phyloP scores from a whole-genome alignment of 2,329 filamentous ascomycete species.

The Xylariaceae sp. region DNA sequence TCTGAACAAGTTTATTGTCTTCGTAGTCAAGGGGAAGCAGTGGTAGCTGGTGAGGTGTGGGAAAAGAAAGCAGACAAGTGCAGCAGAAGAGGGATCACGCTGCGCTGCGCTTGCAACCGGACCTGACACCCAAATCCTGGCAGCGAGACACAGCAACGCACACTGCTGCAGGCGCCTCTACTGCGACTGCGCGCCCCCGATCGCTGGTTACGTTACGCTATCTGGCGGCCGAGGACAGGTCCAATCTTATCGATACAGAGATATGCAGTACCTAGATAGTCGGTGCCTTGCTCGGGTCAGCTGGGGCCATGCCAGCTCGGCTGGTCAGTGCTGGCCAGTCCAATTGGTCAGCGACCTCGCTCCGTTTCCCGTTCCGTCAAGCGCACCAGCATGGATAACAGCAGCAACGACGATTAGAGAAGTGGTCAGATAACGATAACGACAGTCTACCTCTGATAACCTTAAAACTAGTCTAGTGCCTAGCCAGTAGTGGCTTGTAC shows the following conservation, averaged over 20 bases:
- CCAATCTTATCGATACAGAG: constrained; percentile 26
- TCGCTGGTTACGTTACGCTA: constrained; percentile 24
- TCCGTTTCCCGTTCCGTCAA: too few relatives aligned
- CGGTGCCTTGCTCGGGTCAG: too few relatives aligned
- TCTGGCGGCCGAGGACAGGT: constrained; percentile 23
- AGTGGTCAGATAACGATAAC: too few relatives aligned
- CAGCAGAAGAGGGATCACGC: constrained; percentile 21
- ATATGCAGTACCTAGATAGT: too few relatives aligned
- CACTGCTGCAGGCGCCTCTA: constrained; percentile 16
- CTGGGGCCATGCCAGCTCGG: neutral
- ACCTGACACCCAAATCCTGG: constrained; percentile 23
- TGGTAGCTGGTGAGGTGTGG: constrained; percentile 9
- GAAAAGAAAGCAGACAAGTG: constrained; percentile 19
- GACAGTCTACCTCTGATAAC: neutral
- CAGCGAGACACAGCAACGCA: constrained; percentile 5
- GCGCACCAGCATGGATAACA: neutral
- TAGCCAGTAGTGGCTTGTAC: too few relatives aligned
- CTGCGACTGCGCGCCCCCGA: constrained; percentile 16
- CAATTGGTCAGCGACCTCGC: too few relatives aligned
- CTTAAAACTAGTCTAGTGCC: too few relatives aligned
- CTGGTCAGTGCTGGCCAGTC: too few relatives aligned
- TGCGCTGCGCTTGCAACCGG: constrained; percentile 20
- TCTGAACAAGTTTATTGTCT: constrained; percentile 1
- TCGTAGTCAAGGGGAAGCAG: constrained; percentile 2
- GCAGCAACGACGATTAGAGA: neutral